Base-by-base conservation (phyloP, 495 filamentous ascomycete genomes). In the Hamigera avellanea region DNA sequence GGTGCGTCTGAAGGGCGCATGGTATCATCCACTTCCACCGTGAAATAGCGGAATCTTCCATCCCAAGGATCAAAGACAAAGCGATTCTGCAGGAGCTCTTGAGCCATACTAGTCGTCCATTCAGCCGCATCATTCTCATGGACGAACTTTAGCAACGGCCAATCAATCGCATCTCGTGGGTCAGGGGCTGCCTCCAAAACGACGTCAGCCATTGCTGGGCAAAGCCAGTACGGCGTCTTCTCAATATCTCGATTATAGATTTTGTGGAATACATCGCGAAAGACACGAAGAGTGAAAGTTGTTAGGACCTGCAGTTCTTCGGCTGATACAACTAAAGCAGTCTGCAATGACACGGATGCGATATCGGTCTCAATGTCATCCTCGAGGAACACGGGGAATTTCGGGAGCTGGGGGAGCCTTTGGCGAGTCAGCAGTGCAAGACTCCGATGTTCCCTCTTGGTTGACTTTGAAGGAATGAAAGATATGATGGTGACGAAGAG, bases 181-280 rank as follows among this genome's bases (percentile, higher is more conserved):
- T 59, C 39, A 3, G 27, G 36, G 8, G 41, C 15, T 16, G 41
- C 31, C 23, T 49, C 10, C 28, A 32, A 37, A 12, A 36, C 30
- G 10, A 36, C 41, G 13, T 35, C 18, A 3, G 16, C 33, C 13
- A 35, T 47, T 29, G 76, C 54, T 4, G 91, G 91, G 4, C 74
- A 81, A 27, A 96, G 54, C 70, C 88, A 95, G 56, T 95, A 98
- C 0, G 86, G 77, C 50, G 93, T 79, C 12, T 76, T 72, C 7
- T 70, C 61, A 0, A 62, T 34, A 19, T 79, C 66, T 0, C 66
- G 46, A 26, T 81, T 78, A 48, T 84, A 98, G 3, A 61, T 66
- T 54, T 98, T 98, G 43, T 83, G 86, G 55, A 94, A 98, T 0
- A 95, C 58, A 49, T 95, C 85, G n/a, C 73, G 62, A 48, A 88